Percentiles rank a stretch among this genome's conserved stretches.
Conservation (phyloP, 2,329 filamentous ascomycete genomes). For the Colletotrichum orchidophilum region DNA sequence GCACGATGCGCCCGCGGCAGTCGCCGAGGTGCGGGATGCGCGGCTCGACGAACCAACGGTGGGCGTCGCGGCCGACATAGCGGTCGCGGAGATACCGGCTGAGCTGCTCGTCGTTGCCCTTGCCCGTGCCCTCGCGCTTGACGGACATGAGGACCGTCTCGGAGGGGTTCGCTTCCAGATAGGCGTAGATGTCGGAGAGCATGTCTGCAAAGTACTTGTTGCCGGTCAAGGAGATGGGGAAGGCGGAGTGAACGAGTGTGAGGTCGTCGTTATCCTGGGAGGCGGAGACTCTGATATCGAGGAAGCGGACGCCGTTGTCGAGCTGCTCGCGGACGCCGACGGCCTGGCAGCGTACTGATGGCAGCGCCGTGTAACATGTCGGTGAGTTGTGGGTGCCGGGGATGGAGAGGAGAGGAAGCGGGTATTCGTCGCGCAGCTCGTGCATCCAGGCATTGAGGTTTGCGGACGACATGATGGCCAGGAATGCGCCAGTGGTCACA, state of each 20-base stretch:
- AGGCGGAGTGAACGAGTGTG: slow-evolving; percentile 87
- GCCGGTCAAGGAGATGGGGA: slow-evolving; percentile 86
- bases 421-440: slow-evolving; percentile 74
- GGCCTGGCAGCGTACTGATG: slow-evolving; percentile 92
- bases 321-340: slow-evolving; percentile 82
- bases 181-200: slow-evolving; percentile 75
- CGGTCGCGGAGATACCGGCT: slow-evolving; percentile 76
- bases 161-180: slow-evolving; percentile 79
- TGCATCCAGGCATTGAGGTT: slow-evolving; percentile 83
- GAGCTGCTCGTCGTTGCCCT: slow-evolving; percentile 81
- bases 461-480: slow-evolving; percentile 76
- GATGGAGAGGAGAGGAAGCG: slow-evolving; percentile 84
- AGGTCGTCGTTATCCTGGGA: slow-evolving; percentile 69
- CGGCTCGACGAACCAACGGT: slow-evolving; percentile 81
- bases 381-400: slow-evolving; percentile 97
- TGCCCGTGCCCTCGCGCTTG: slow-evolving; percentile 90
- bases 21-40: slow-evolving; percentile 82
- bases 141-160: slow-evolving; percentile 88
- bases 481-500: slow-evolving; percentile 62
- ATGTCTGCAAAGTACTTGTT: slow-evolving; percentile 81
- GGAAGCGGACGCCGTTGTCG: slow-evolving; percentile 89
- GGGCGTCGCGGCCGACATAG: slow-evolving; percentile 66
- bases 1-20: slow-evolving; percentile 82
- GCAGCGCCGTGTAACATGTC: slow-evolving; percentile 83
- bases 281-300: slow-evolving; percentile 82